Evolutionary conservation across 371 early-diverging fungal species (phyloP).

Genomic region (Encephalitozoon intestinalis): DNA sequence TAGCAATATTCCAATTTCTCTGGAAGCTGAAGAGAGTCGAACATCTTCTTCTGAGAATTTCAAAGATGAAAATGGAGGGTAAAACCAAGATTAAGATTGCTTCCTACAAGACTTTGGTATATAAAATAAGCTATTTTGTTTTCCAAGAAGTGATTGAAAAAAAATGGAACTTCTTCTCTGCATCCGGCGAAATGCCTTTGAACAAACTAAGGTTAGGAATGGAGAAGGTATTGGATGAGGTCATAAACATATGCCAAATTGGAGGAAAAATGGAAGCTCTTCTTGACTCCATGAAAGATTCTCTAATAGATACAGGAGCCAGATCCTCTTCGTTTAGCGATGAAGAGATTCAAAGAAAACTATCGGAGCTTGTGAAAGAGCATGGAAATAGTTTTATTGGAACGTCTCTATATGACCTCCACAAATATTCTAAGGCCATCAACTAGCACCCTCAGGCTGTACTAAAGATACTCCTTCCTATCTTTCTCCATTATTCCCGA

Average conservation of each 20-base stretch:
- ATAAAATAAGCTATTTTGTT: slow-evolving; percentile 34
- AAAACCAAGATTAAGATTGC: neutral
- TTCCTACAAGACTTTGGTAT: slow-evolving; percentile 17
- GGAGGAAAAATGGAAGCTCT: neutral
- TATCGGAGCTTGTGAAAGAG: slow-evolving; percentile 21
- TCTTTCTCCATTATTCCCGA: neutral
- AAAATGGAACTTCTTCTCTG: neutral
- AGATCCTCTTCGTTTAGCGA: neutral
- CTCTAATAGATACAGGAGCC: neutral
- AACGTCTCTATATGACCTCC: neutral
- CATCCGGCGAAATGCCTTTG: neutral
- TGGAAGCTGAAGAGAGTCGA: slow-evolving; percentile 54
- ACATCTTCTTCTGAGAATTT: slow-evolving; percentile 11
- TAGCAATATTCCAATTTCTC: slow-evolving; percentile 50
- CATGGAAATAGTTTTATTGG: neutral
- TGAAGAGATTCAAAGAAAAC: neutral
- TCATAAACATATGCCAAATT: slow-evolving; percentile 1
- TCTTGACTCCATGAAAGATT: neutral
- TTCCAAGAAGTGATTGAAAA: slow-evolving; percentile 38
- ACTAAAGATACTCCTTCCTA: neutral
- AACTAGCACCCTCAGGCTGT: neutral
- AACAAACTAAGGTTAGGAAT: neutral
- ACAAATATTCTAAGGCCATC: neutral
- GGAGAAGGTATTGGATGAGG: neutral
- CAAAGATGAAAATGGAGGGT: neutral